Conservation (phyloP, 2,329 filamentous ascomycete genomes). For the Zasmidium cellare region DNA sequence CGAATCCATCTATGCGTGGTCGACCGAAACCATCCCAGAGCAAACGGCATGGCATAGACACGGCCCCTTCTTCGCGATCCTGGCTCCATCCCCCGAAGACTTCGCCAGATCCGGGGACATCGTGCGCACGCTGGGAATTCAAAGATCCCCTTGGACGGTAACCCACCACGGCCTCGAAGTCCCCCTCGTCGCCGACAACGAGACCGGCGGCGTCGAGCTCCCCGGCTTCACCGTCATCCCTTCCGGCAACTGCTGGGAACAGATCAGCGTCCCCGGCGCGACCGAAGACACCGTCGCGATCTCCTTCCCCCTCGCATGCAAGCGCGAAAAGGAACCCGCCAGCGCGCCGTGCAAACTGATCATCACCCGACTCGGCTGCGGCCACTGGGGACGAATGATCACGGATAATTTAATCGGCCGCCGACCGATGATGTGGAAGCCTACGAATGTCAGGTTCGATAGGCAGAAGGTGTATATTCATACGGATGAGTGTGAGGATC, state of each 20-base stretch:
- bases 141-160: background rate
- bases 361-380: background rate
- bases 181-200: background rate
- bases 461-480: constrained; percentile 2
- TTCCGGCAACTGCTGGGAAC: no score
- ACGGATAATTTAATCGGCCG: background rate
- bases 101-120: background rate
- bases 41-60: no score
- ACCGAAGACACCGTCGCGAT: background rate
- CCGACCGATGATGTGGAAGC: background rate
- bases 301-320: background rate
- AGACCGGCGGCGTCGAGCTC: background rate
- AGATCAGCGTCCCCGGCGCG: background rate
- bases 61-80: no score
- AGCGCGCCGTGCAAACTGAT: background rate
- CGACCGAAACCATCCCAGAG: background rate
- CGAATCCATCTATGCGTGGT: constrained; percentile 1
- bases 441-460: background rate
- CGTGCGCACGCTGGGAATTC: background rate
- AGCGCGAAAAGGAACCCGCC: background rate
- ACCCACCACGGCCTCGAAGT: background rate
- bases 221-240: background rate
- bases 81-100: background rate
- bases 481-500: background rate
- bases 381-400: background rate